Evolutionary conservation across 352 stramenopile genomes (phyloP).

Genomic region (Elongisporangium senticosum): DNA sequence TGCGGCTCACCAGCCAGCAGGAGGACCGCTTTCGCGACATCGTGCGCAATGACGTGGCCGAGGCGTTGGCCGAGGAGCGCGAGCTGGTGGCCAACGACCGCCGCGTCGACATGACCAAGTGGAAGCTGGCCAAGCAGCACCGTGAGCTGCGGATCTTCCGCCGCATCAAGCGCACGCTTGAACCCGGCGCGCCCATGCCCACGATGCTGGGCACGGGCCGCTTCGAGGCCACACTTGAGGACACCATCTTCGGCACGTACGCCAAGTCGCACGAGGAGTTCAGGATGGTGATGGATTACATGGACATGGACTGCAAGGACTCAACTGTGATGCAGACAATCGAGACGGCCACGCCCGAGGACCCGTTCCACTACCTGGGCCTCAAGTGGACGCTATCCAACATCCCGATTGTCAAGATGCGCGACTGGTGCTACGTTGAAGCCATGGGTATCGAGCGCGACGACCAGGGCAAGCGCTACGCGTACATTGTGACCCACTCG

Average conservation of each 20-base stretch:
- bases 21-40: slow-evolving; percentile 21
- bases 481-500: slow-evolving; percentile 36
- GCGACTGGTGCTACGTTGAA: slow-evolving; percentile 37
- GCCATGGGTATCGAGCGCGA: slow-evolving; percentile 32
- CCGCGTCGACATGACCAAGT: slow-evolving; percentile 33
- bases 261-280: slow-evolving; percentile 28
- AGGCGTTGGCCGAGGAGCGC: slow-evolving; percentile 10
- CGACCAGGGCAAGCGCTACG: slow-evolving; percentile 19
- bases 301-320: slow-evolving; percentile 25
- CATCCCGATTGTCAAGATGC: slow-evolving; percentile 17
- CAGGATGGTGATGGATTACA: slow-evolving; percentile 29
- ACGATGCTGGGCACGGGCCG: slow-evolving; percentile 30
- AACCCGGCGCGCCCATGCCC: slow-evolving; percentile 29
- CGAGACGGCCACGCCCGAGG: slow-evolving; percentile 18
- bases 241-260: slow-evolving; percentile 36
- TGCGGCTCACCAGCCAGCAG: slow-evolving; percentile 25
- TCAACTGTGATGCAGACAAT: slow-evolving; percentile 33
- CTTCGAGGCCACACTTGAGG: slow-evolving; percentile 25
- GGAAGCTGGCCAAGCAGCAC: slow-evolving; percentile 41
- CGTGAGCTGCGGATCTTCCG: slow-evolving; percentile 42
- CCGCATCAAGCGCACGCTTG: slow-evolving; percentile 19
- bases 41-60: slow-evolving; percentile 5
- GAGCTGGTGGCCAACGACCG: slow-evolving; percentile 9
- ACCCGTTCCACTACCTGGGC: slow-evolving; percentile 37
- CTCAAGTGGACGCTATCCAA: slow-evolving; percentile 38